Evolutionary conservation across 805 yeast genomes (phyloP), one percentile per base, ranked within the genome.

Genomic region (Saccharomycopsis fermentans): DNA sequence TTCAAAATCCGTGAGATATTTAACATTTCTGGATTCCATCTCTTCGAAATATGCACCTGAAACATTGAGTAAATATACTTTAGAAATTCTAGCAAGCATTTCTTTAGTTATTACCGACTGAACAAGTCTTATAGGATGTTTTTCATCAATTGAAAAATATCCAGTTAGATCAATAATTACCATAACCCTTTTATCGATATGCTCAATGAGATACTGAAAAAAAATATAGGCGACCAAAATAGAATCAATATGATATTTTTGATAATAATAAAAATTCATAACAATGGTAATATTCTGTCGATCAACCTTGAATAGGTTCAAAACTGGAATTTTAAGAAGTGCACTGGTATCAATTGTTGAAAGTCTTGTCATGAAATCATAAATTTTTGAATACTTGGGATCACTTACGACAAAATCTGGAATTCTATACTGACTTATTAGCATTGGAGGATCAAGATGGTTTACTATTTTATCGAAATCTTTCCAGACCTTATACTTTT

Each of bases 201-300:
- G 77, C 66, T 84, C 86, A 57, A 84, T 77, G n/a, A 85, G 78
- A 5, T 81, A 77, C 64, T 86, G 90, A 56, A 87, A 77, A 6
- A 84, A 64, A 58, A 83, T 77, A 24, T 83, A 70, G 6, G 52
- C 36, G 9, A 56, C 56, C 32, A 56, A 27, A 11, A 54, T 29
- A 12, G 58, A 54, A 34, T 55, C 54, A 35, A 56, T 26, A 16
- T 55, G 39, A 19, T 37, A 40, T 34, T 55, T 66, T 51, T 68
- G 64, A 36, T 79, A 73, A 19, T 77, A 69, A 8, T 67, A 65
- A 63, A 77, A 75, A 52, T 80, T 78, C 27, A 85, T 65, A 3
- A 86, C 81, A 32, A 87, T 71, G 17, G 83, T 75, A 0, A 92
- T 94, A 0, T 80, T 69, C 9, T 95, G 95, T 66, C 87, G 92